phyloP scores from a whole-genome alignment of 2,329 filamentous ascomycete genomes.

The Bipolaris cookei region DNA sequence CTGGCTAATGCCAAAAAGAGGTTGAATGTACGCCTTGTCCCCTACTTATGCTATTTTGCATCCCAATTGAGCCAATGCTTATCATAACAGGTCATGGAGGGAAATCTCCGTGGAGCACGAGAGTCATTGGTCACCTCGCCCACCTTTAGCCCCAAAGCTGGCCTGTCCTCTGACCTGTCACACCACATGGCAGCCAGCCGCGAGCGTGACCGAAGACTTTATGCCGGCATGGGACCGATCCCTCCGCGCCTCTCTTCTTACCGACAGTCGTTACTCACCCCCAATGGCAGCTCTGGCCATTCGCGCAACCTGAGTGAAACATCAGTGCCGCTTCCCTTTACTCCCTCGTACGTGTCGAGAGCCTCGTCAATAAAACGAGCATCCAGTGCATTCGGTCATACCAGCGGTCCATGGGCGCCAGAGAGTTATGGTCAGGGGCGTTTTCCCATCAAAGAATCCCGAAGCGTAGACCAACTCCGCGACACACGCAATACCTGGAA shows the following conservation, averaged over 20 bases:
- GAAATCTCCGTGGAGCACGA: conserved; percentile 80
- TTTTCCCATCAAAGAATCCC: conserved; percentile 48
- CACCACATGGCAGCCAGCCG: conserved; percentile 44
- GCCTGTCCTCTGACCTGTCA: conserved; percentile 40
- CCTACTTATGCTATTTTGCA: background rate
- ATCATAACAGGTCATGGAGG: conserved; percentile 80
- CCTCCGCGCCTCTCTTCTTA: conserved; percentile 42
- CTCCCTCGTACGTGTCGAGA: conserved; percentile 38
- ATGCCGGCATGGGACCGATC: conserved; percentile 47
- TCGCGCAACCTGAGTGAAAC: conserved; percentile 52
- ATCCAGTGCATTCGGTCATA: conserved; percentile 49
- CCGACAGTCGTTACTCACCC: conserved; percentile 42
- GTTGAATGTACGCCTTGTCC: conserved; percentile 70
- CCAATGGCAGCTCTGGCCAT: conserved; percentile 45
- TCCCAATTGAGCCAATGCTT: conserved; percentile 24
- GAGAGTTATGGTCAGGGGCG: conserved; percentile 44
- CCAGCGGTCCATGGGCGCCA: conserved; percentile 47
- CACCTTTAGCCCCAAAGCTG: conserved; percentile 53
- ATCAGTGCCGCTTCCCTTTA: conserved; percentile 44
- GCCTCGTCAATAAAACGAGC: conserved; percentile 43
- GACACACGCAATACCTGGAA: conserved; percentile 37
- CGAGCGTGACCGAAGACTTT: conserved; percentile 45
- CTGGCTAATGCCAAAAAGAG: conserved; percentile 90
- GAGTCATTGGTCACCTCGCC: conserved; percentile 66
- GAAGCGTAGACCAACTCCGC: conserved; percentile 50